Conservation (phyloP, 2,329 filamentous ascomycete genomes). For the Rhynchosporium graminicola region DNA sequence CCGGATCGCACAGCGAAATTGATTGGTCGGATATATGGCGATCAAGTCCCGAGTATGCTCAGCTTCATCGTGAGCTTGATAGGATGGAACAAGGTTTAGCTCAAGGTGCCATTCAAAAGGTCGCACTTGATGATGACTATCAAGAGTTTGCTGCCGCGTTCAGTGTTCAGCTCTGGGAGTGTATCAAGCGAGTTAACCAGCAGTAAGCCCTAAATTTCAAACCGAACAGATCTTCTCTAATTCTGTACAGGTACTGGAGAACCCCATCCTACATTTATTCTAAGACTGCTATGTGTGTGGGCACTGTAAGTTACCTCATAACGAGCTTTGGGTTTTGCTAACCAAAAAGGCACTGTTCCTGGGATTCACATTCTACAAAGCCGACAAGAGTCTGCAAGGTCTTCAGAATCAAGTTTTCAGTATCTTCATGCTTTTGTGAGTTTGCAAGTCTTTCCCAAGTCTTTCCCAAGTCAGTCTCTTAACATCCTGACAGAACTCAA, state of each 20-base stretch:
- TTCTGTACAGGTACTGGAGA: slow-evolving; percentile 53
- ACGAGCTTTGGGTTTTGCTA: neutral
- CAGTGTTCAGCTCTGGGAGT: slow-evolving; percentile 52
- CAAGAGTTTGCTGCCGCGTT: slow-evolving; percentile 65
- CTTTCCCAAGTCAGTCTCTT: neutral
- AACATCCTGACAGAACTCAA: slow-evolving; percentile 52
- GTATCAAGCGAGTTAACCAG: slow-evolving; percentile 59
- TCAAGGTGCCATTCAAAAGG: neutral
- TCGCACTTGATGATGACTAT: slow-evolving; percentile 43
- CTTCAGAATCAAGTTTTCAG: slow-evolving; percentile 74
- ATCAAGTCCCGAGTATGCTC: slow-evolving; percentile 49
- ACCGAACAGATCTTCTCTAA: neutral
- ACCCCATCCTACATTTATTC: slow-evolving; percentile 56
- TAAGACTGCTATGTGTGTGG: slow-evolving; percentile 26
- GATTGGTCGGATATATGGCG: slow-evolving; percentile 66
- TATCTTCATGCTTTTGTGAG: slow-evolving; percentile 67
- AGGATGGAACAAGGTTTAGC: slow-evolving; percentile 48
- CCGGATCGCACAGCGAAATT: slow-evolving; percentile 60
- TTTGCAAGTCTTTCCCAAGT: neutral
- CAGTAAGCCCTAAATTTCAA: slow-evolving; percentile 34
- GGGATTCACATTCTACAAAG: slow-evolving; percentile 68
- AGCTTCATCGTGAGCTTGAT: slow-evolving; percentile 49
- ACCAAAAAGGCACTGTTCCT: slow-evolving; percentile 55
- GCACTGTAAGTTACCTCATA: slow-evolving; percentile 49
- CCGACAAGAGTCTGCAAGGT: slow-evolving; percentile 58